Percentiles rank a stretch among this genome's conserved stretches.
These are phyloP conservation scores for Chaetomidium leptoderma DNA, from an alignment of 495 filamentous ascomycete species.

Conservation along the genomic window DNA sequence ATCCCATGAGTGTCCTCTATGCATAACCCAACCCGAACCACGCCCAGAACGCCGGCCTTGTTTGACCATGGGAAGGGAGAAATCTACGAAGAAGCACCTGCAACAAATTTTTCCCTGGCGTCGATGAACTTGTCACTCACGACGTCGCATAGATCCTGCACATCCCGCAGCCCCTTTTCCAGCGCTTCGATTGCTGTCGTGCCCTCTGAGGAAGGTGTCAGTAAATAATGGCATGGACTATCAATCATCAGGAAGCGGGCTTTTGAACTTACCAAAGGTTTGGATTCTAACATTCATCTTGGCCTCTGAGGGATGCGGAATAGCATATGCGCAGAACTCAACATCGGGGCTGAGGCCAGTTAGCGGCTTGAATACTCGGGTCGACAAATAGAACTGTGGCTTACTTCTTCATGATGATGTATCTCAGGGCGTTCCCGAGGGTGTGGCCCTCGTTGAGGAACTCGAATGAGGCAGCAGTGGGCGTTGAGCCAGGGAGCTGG, in stretches of 20 bases:
- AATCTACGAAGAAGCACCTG: constrained; percentile 12
- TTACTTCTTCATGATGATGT: constrained; percentile 98
- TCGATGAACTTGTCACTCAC: constrained; percentile 78
- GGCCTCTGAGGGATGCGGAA: constrained; percentile 90
- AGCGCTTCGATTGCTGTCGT: constrained; percentile 78
- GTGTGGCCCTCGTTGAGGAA: constrained; percentile 92
- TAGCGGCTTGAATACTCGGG: constrained; percentile 9
- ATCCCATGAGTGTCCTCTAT: constrained; percentile 15
- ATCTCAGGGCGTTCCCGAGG: constrained; percentile 87
- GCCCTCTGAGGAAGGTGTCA: constrained; percentile 50
- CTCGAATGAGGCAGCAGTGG: constrained; percentile 71
- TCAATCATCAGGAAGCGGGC: neutral
- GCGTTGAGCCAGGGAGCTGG: constrained; percentile 66
- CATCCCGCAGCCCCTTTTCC: constrained; percentile 80
- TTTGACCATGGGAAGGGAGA: constrained; percentile 2
- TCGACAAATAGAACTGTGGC: neutral
- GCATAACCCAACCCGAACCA: constrained; percentile 17
- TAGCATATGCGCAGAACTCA: constrained; percentile 97
- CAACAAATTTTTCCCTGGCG: constrained; percentile 60
- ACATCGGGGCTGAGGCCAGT: constrained; percentile 67
- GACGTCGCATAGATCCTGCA: constrained; percentile 88
- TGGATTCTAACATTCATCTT: constrained; percentile 98
- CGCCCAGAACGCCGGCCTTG: constrained; percentile 29
- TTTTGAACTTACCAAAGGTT: constrained; percentile 69
- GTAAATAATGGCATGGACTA: neutral